A percentile compares a stretch with the other conserved stretches of the same genome.
These are phyloP conservation scores for Chimonanthus praecox DNA, from an alignment of 164 flowering plant species.

Conservation along the genomic window DNA sequence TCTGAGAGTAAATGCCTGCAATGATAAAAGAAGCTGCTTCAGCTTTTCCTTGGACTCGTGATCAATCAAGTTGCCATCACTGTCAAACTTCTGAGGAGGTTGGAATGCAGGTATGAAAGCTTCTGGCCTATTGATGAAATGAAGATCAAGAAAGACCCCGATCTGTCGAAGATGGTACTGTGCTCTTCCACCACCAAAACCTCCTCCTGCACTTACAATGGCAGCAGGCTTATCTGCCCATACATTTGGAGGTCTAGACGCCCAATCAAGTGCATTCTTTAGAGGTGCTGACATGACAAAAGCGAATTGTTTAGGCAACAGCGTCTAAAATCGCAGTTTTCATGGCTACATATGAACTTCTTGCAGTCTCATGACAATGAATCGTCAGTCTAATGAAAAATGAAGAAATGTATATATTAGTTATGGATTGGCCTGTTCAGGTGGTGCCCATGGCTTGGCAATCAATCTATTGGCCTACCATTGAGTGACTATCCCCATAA, in stretches of 20 bases:
- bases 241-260: slow-evolving; percentile 77
- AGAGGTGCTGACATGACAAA: slow-evolving; percentile 31
- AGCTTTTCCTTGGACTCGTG: slow-evolving; percentile 31
- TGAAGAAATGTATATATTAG: no score
- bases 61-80: slow-evolving; percentile 61
- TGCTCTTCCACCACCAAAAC: slow-evolving; percentile 55
- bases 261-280: slow-evolving; percentile 95
- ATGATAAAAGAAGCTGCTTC: slow-evolving; percentile 42
- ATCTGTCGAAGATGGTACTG: slow-evolving; percentile 87
- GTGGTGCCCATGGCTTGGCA: no score
- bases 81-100: slow-evolving; percentile 65
- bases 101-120: slow-evolving; percentile 46
- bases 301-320: not conserved
- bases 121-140: slow-evolving; percentile 87
- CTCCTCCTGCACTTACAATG: slow-evolving; percentile 60
- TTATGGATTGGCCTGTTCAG: no score
- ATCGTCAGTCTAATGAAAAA: no score
- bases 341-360: no score
- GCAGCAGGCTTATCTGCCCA: slow-evolving; percentile 93
- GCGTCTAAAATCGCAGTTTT: no score
- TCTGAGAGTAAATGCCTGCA: slow-evolving; percentile 51
- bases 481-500: no score
- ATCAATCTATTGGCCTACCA: no score
- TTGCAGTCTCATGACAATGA: no score
- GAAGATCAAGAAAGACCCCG: slow-evolving; percentile 77